Evolutionary conservation across 1,284 basidiomycete species (phyloP), one percentile per base, ranked within the genome.

Genomic region (Volvariella surrecta): DNA sequence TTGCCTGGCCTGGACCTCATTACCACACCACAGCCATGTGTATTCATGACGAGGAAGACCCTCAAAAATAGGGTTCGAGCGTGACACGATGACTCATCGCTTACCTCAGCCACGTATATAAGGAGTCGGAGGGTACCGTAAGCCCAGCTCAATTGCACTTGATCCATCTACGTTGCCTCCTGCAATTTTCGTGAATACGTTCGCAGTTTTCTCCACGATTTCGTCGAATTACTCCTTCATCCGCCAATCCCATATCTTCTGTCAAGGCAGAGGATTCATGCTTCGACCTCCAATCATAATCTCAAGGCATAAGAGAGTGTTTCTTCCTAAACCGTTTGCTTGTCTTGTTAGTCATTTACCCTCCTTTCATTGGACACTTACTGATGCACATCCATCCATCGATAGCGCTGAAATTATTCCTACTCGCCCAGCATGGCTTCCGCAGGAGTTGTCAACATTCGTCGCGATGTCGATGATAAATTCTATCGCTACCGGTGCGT

Each of bases 401-500:
- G 8, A 10, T 32, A 87, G 82, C 79, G 76, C 55, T 86, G 66
- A 76, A 68, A 43, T 40, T 39, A 44, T 39, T 40, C 32, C 62
- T 54, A 57, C 50, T 47, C 61, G 67, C 72, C 73, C 82, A 93
- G 65, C 60, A 95, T 95, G 91, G 85, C 89, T 72, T 79, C 79
- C 62, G 13, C 34, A 35, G 79, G 74, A 66, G 68, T 88, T 60
- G 90, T 99, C 50, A 99, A 99, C 74, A 91, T 99, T 66, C 89
- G 95, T 70, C 91, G 95, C 60, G 94, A 98, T 73, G 93, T 98
- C 71, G 91, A 97, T 67, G 84, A 89, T 73, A 89, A 89, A 67
- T 90, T 89, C 59, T 89, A 89, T 63, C 86, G 86, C 56, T 89
- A 89, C 74, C 85, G 80, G 81, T 82, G 52, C 50, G 75, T 64